phyloP scores from a whole-genome alignment of 164 flowering plant genomes.

The Santalum album region DNA sequence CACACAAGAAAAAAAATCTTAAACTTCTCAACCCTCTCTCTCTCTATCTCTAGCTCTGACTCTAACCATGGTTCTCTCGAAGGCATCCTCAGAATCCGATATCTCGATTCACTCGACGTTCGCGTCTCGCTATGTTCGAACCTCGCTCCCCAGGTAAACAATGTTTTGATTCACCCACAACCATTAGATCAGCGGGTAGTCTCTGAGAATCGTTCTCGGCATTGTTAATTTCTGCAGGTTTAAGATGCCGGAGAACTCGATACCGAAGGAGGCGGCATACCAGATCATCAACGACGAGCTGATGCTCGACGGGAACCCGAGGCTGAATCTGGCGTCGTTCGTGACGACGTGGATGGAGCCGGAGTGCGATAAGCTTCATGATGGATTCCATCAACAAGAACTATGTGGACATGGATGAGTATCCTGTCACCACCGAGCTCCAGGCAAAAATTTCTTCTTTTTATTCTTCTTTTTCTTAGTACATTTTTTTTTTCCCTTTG shows the following conservation, averaged over 20 bases:
- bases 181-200: neutral
- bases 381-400: constrained; percentile 30
- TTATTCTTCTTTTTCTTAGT: no score
- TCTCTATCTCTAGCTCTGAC: neutral
- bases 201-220: neutral
- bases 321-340: constrained; percentile 52
- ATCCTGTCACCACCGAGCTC: constrained; percentile 39
- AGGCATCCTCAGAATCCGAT: constrained; percentile 36
- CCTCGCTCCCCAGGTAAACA: constrained; percentile 37
- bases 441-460: constrained; percentile 21
- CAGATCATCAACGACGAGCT: constrained; percentile 57
- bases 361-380: constrained; percentile 31
- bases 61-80: constrained; percentile 38
- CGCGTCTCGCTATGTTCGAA: constrained; percentile 49
- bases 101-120: constrained; percentile 51
- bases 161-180: neutral
- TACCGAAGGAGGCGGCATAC: constrained; percentile 58
- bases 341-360: constrained; percentile 40
- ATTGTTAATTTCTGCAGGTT: constrained; percentile 19
- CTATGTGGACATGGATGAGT: constrained; percentile 37
- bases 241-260: constrained; percentile 49
- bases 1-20: no score
- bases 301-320: constrained; percentile 52
- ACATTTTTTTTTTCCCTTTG: no score
- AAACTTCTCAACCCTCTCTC: neutral